Conservation (phyloP, 257 asterid genomes). For the Verbena officinalis region DNA sequence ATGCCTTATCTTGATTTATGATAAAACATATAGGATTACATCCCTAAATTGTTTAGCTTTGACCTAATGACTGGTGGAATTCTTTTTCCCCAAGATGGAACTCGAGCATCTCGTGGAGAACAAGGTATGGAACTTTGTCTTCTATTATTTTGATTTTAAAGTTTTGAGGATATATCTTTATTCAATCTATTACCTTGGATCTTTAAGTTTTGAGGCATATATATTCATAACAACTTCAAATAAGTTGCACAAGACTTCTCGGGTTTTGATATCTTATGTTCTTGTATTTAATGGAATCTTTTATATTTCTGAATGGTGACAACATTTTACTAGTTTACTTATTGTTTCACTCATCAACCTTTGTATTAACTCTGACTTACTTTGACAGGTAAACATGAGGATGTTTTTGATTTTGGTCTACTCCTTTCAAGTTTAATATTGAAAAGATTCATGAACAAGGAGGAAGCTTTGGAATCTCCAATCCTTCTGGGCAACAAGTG, state of each 20-base stretch:
- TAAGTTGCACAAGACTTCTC: no score
- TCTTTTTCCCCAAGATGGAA: background rate
- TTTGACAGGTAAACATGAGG: background rate
- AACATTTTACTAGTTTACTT: no score
- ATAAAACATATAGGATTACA: background rate
- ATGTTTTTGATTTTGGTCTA: background rate
- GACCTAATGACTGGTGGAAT: background rate
- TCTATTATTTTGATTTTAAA: no score
- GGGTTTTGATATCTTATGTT: no score
- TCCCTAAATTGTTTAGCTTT: background rate
- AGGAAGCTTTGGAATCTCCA: background rate
- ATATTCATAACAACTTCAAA: no score
- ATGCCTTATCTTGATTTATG: background rate
- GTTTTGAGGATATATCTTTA: no score
- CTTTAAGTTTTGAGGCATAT: no score
- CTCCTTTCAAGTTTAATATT: slow-evolving; percentile 1
- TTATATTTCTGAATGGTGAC: no score
- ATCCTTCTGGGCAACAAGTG: background rate
- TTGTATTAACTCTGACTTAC: background rate
- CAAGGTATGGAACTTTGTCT: background rate
- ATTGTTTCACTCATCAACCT: no score
- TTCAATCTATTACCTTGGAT: no score
- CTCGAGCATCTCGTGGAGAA: background rate
- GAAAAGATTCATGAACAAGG: background rate
- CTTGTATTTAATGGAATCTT: no score